Evolutionary conservation across 2,329 filamentous ascomycete species (phyloP), one percentile per base, ranked within the genome.

Genomic region (Colletotrichum tabaci): DNA sequence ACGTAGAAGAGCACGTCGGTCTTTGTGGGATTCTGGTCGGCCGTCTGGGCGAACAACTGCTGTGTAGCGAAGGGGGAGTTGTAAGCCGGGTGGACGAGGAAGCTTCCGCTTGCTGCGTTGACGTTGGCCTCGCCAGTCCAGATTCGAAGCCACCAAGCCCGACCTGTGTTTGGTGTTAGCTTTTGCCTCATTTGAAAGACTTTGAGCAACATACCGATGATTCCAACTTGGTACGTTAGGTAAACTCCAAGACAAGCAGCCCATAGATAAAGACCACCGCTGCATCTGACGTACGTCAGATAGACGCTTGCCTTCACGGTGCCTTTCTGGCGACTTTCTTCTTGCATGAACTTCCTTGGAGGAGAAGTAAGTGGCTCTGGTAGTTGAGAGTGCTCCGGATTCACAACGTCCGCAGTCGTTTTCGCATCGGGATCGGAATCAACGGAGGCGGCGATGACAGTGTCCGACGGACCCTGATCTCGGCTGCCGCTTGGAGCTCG

Each of bases 251-350:
- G 72, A n/a, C 88, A 87, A 6, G 88, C 73, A 0, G 78, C 74
- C 92, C 92, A 94, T 75, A 89, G 90, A 16, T 83, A 77, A 74
- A 85, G 83, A 10, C 91, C 90, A 18, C 93, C 93, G 73, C 89
- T 93, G 26, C 90, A 89, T 12, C 84, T 85, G 16, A 95, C 80
- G 76, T 95, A 96, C 0, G 86, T 85, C 13, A 84, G 77, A 73
- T 95, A 96, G 18, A 95, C 87, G 8, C 85, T 84, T 23, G 85
- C 84, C 75, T 91, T 91, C 40, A 96, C 90, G 6, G 90, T 87
- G 1, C 94, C 94, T 63, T 88, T 87, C 77, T 94, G 92, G 67
- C 91, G 88, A n/a, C 83, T 84, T 79, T 96, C 94, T 3, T 94
- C 93, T 77, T 94, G 91, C 30, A 93, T 89, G 74, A 95, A 96